Base-by-base conservation (phyloP, 305 asterid genomes). In the Galium porrigens region DNA sequence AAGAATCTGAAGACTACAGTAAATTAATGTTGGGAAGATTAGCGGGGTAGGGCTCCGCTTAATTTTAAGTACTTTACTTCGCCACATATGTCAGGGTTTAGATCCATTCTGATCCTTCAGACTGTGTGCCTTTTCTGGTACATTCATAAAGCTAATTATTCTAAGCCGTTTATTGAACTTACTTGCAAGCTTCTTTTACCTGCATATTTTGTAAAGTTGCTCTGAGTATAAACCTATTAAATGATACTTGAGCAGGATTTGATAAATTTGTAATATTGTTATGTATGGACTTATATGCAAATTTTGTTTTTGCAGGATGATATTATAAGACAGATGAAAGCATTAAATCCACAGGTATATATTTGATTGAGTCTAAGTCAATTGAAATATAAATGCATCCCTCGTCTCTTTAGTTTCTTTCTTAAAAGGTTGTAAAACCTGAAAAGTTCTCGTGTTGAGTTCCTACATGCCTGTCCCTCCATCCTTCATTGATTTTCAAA, bases 301-400 rank as follows among this genome's bases (percentile, higher is more conserved):
- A 36, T 56, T 46, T 61, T 27, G 39, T 49, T 63, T 46, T 62
- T 55, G 60, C 94, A 89, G 99, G 96, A 76, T 65, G 85, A 71
- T 68, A 84, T 92, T 78, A 77, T 87, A 65, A 75, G 66, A 42
- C 84, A 82, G 70, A 84, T 89, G 95, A 74, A 65, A 30, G 81
- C 82, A 64, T 70, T 92, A 72, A 92, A 84, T 78, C 99, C 99
- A 59, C 99, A 92, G 98, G 98, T 91, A 78, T 48, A 69, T 48
- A 48, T 7, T 37, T 70, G 41, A n/a, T 15, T n/a, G 39, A 34
- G 42, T 27, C 12, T 32, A 14, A 27, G 44, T n/a, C 10, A 63
- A 29, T 20, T 51, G 48, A 34, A 15, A n/a, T 34, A n/a, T 58
- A 9, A 63, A 14, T n/a, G 32, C 46, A 1, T 6, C 6, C 18